These are phyloP conservation scores for Fonsecaea pedrosoi DNA, from an alignment of 2,329 filamentous ascomycete genomes.

Conservation along the genomic window DNA sequence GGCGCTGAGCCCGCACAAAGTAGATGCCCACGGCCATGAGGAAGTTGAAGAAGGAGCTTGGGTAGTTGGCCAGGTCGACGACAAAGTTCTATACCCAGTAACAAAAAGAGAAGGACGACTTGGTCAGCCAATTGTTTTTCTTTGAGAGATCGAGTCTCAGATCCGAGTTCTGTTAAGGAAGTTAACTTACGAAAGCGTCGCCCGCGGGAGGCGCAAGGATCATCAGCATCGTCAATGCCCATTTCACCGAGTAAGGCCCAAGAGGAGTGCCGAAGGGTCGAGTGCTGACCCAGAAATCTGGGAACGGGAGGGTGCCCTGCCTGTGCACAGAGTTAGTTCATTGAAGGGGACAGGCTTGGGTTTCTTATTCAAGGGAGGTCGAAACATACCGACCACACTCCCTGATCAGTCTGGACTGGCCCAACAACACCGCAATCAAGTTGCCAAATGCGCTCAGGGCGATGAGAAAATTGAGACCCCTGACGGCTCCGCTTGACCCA, in stretches of 20 bases:
- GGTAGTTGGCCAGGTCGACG: slow-evolving; percentile 66
- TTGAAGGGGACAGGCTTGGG: not conserved
- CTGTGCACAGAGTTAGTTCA: slow-evolving; percentile 42
- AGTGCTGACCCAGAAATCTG: slow-evolving; percentile 67
- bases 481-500: slow-evolving; percentile 56
- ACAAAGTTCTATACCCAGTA: slow-evolving; percentile 51
- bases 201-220: slow-evolving; percentile 67
- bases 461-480: slow-evolving; percentile 64
- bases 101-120: not conserved
- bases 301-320: slow-evolving; percentile 67
- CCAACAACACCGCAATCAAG: slow-evolving; percentile 62
- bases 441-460: slow-evolving; percentile 66
- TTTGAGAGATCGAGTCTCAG: not conserved
- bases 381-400: slow-evolving; percentile 58
- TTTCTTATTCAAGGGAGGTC: not conserved
- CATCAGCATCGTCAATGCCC: slow-evolving; percentile 64
- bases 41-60: slow-evolving; percentile 63
- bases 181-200: slow-evolving; percentile 61
- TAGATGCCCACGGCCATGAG: slow-evolving; percentile 64
- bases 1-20: slow-evolving; percentile 63
- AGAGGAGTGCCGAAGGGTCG: slow-evolving; percentile 68
- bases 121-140: not conserved
- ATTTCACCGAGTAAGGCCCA: slow-evolving; percentile 65
- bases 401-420: slow-evolving; percentile 62
- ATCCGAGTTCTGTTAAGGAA: not conserved